Evolutionary conservation across 768 basidiomycete species (phyloP).

Genomic region (Rhodotorula kratochvilovae): DNA sequence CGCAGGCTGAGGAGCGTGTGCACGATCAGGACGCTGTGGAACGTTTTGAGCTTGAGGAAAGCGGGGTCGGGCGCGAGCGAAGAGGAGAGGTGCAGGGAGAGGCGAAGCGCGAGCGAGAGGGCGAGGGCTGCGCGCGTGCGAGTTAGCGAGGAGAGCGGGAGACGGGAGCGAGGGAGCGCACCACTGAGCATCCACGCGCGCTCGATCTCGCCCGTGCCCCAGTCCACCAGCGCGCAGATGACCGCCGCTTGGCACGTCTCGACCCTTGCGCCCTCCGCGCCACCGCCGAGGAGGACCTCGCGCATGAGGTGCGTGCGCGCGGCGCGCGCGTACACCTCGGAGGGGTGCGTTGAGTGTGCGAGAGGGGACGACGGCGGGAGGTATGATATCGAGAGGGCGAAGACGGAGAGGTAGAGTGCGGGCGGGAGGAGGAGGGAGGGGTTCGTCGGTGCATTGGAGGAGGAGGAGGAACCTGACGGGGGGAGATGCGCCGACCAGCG

Average conservation of each 20-base stretch:
- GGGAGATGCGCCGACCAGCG: conserved; percentile 37
- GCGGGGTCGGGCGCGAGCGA: conserved; percentile 8
- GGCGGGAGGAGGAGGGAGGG: conserved; percentile 13
- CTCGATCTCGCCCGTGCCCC: conserved; percentile 23
- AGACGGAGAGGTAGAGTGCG: conserved; percentile 28
- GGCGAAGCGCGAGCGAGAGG: conserved; percentile 18
- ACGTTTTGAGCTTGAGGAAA: conserved; percentile 19
- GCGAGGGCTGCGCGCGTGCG: not conserved
- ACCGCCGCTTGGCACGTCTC: conserved; percentile 22
- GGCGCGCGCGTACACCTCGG: conserved; percentile 12
- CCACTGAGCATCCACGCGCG: conserved; percentile 30
- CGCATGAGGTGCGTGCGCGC: conserved; percentile 19
- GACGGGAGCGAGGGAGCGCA: not conserved
- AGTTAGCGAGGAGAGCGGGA: too few relatives aligned
- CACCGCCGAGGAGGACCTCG: not conserved
- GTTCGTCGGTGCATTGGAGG: not conserved
- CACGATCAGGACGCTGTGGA: conserved; percentile 29
- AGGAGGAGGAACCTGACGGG: not conserved
- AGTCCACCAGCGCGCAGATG: conserved; percentile 12
- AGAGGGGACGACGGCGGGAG: not conserved
- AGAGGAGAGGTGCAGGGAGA: conserved; percentile 5
- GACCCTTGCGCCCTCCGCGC: not conserved
- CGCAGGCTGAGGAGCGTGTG: conserved; percentile 33
- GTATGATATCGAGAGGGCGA: conserved; percentile 26
- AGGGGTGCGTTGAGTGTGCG: not conserved